These are phyloP conservation scores for Amylocarpus encephaloides DNA, from an alignment of 2,329 filamentous ascomycete species.

Conservation along the genomic window DNA sequence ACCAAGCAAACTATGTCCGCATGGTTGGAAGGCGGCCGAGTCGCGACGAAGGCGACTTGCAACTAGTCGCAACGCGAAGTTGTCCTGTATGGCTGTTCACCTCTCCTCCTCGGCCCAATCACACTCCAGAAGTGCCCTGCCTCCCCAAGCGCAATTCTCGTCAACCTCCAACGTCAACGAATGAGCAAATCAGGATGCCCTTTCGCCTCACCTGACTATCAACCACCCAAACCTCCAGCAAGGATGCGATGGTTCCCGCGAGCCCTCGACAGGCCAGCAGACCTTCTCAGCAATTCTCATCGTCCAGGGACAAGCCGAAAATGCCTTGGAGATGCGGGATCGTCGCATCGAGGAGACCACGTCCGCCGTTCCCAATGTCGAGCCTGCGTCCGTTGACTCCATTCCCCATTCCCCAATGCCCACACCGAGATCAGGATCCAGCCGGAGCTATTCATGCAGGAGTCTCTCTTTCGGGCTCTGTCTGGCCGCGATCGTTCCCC, in stretches of 20 bases:
- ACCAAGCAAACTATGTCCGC: not conserved
- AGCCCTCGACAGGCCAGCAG: constrained; percentile 26
- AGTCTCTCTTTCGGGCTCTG: constrained; percentile 28
- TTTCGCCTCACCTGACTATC: constrained; percentile 23
- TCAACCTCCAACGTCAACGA: constrained; percentile 20
- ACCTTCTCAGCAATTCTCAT: constrained; percentile 18
- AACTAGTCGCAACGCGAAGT: no score
- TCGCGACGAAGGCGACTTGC: no score
- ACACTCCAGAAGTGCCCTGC: constrained; percentile 15
- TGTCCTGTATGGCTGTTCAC: constrained; percentile 10
- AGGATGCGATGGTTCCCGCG: constrained; percentile 18
- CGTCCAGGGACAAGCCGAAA: constrained; percentile 18
- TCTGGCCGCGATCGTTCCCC: constrained; percentile 19
- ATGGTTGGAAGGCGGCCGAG: not conserved
- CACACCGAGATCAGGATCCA: constrained; percentile 19
- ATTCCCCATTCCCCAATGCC: constrained; percentile 17
- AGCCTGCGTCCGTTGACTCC: constrained; percentile 8
- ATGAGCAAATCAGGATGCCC: constrained; percentile 14
- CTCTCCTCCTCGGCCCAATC: constrained; percentile 12
- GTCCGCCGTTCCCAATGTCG: constrained; percentile 4
- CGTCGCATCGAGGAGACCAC: constrained; percentile 2
- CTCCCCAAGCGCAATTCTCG: constrained; percentile 14
- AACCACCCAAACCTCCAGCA: constrained; percentile 19
- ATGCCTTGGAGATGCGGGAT: constrained; percentile 14
- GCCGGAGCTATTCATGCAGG: constrained; percentile 30